These are phyloP conservation scores for Isoetes engelmannii DNA, from an alignment of 83 land plant genomes.

Conservation along the genomic window DNA sequence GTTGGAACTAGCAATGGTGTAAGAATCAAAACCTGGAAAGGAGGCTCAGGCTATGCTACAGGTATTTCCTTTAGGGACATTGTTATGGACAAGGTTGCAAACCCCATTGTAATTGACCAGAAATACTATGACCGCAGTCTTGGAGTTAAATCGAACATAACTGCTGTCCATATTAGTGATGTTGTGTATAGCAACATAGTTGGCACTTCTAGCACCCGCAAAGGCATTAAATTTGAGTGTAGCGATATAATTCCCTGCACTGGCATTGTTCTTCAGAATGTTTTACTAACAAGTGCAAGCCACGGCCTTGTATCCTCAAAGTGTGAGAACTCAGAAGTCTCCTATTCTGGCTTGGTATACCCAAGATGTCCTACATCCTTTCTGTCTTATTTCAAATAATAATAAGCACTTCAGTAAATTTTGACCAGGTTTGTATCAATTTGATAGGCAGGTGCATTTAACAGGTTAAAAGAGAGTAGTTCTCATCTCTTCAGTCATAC, in stretches of 20 bases:
- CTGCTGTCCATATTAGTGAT: background rate
- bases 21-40: background rate
- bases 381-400: no score
- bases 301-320: background rate
- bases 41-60: conserved; percentile 23
- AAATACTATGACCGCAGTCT: conserved; percentile 8
- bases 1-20: background rate
- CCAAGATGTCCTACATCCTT: no score
- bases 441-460: no score
- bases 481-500: no score
- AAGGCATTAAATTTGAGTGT: conserved; percentile 32
- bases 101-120: background rate
- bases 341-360: background rate
- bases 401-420: no score
- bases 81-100: background rate
- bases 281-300: conserved; percentile 18
- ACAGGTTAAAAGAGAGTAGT: no score
- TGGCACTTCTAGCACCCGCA: conserved; percentile 32
- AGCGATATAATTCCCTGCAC: conserved; percentile 34
- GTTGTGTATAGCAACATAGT: conserved; percentile 34
- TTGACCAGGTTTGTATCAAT: no score
- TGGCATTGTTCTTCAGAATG: conserved; percentile 20
- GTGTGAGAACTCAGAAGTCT: conserved; percentile 27
- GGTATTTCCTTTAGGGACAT: conserved; percentile 22
- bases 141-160: conserved; percentile 3